These are phyloP conservation scores for Fusarium mexicanum DNA, from an alignment of 2,329 filamentous ascomycete species.

Conservation along the genomic window DNA sequence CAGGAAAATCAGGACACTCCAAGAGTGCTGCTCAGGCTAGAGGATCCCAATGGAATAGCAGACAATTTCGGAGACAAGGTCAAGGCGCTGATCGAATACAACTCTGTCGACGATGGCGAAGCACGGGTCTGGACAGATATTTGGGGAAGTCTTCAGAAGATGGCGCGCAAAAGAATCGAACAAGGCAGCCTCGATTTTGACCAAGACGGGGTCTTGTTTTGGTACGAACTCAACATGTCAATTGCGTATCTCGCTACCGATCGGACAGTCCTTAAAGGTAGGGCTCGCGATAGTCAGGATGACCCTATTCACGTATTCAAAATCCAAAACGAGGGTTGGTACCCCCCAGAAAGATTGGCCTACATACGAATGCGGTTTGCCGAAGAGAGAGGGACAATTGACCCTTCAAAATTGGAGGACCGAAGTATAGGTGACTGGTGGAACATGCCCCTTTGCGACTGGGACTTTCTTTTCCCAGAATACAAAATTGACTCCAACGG, in stretches of 20 bases:
- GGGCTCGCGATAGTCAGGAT: too few relatives aligned
- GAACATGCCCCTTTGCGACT: not conserved
- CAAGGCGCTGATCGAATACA: not conserved
- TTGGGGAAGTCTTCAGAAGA: not conserved
- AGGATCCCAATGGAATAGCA: not conserved
- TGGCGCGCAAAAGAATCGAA: not conserved
- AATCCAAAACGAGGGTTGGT: not conserved
- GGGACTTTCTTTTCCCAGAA: not conserved
- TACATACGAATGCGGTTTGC: fast-evolving
- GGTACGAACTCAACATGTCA: not conserved
- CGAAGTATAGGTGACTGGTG: not conserved
- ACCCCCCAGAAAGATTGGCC: not conserved
- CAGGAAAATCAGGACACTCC: not conserved
- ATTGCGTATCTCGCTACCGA: not conserved
- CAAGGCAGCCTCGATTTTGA: not conserved
- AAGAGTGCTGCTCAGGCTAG: not conserved
- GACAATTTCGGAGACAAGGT: not conserved
- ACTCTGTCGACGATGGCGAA: not conserved
- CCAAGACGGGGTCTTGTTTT: not conserved
- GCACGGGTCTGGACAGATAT: not conserved
- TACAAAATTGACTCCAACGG: not conserved
- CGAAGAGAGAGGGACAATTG: not conserved
- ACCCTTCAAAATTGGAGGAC: not conserved
- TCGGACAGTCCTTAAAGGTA: not conserved
- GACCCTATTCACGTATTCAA: not conserved